Conservation (phyloP, 2,329 filamentous ascomycete genomes). For the Colletotrichum karsti region DNA sequence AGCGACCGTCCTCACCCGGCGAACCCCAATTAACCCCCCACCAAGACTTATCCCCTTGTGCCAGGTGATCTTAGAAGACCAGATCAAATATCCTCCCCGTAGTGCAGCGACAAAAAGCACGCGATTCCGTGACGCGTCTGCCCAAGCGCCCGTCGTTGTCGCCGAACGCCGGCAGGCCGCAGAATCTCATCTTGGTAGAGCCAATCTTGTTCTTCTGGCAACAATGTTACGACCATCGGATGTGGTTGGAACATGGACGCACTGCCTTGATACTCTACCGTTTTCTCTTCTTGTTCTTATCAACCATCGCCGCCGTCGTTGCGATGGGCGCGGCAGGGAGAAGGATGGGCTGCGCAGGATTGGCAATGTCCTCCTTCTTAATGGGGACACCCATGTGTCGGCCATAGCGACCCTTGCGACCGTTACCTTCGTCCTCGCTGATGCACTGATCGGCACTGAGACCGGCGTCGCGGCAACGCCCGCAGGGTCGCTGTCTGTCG, state of each 20-base stretch:
- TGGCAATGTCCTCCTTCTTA: conserved; percentile 61
- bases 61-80: conserved; percentile 16
- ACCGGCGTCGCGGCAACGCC: conserved; percentile 94
- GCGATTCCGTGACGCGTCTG: background rate
- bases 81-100: conserved; percentile 4
- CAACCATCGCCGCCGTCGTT: conserved; percentile 42
- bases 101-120: background rate
- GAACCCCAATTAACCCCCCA: conserved; percentile 17
- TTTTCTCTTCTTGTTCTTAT: conserved; percentile 72
- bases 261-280: conserved; percentile 51
- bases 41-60: conserved; percentile 1
- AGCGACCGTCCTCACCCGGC: conserved; percentile 21
- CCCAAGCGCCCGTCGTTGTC: background rate
- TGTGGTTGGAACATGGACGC: background rate
- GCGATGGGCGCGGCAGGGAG: conserved; percentile 55
- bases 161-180: conserved; percentile 4
- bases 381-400: conserved; percentile 75
- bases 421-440: conserved; percentile 97
- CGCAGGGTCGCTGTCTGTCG: conserved; percentile 94
- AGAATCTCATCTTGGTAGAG: conserved; percentile 2
- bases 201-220: background rate
- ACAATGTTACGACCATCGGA: background rate
- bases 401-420: conserved; percentile 91
- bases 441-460: conserved; percentile 93
- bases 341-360: conserved; percentile 45